These are phyloP conservation scores for Phytophthora boehmeriae DNA, from an alignment of 352 stramenopile genomes.

Conservation along the genomic window DNA sequence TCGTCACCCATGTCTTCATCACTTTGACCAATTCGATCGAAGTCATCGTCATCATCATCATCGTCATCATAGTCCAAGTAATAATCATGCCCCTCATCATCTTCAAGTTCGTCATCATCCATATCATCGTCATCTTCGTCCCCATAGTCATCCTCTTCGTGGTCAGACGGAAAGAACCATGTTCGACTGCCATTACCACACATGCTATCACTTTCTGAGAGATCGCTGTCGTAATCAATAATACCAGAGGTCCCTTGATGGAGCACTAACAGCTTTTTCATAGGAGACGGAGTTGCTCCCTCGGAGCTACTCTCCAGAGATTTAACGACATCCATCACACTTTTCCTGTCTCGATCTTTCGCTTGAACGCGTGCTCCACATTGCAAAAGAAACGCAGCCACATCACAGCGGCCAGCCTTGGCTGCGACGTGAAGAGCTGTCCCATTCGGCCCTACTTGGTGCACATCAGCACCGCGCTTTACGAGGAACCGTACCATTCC, in stretches of 20 bases:
- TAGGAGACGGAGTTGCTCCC: slow-evolving; percentile 34
- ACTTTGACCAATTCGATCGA: slow-evolving; percentile 15
- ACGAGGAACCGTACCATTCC: slow-evolving; percentile 79
- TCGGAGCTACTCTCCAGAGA: slow-evolving; percentile 10
- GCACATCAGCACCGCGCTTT: slow-evolving; percentile 77
- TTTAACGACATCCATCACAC: slow-evolving; percentile 52
- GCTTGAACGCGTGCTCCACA: slow-evolving; percentile 68
- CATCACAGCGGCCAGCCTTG: slow-evolving; percentile 63
- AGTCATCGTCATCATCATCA: slow-evolving; percentile 44
- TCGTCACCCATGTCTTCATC: slow-evolving; percentile 35
- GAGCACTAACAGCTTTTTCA: slow-evolving; percentile 63
- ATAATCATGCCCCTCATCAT: slow-evolving; percentile 49
- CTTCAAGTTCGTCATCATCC: slow-evolving; percentile 57
- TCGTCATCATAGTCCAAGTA: slow-evolving; percentile 70
- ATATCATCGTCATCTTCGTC: slow-evolving; percentile 59
- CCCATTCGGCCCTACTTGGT: slow-evolving; percentile 51
- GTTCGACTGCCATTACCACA: slow-evolving; percentile 18
- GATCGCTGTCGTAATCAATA: slow-evolving; percentile 51
- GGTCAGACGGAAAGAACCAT: slow-evolving; percentile 53
- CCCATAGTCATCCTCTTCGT: slow-evolving; percentile 41
- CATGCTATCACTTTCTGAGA: slow-evolving; percentile 51
- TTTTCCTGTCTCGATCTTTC: slow-evolving; percentile 56
- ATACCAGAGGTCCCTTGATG: slow-evolving; percentile 35
- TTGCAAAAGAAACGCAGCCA: slow-evolving; percentile 77
- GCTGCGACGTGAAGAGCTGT: slow-evolving; percentile 77